A percentile compares a stretch with the other conserved stretches of the same genome.
Conservation (phyloP, 2,329 filamentous ascomycete species). For the Arthrobotrys conoides region DNA sequence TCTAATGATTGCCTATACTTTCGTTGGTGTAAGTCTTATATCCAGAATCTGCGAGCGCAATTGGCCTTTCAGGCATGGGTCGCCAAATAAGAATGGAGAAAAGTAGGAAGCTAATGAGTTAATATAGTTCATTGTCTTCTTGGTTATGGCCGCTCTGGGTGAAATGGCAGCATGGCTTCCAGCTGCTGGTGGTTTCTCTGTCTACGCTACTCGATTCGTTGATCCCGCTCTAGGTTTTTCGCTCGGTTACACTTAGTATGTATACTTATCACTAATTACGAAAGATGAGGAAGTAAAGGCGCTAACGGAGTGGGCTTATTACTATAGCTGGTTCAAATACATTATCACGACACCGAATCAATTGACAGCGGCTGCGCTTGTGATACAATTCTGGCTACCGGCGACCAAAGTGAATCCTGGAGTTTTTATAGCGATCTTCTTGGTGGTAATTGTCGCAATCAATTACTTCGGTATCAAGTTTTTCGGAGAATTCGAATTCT, state of each 20-base stretch:
- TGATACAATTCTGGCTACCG: constrained; percentile 82
- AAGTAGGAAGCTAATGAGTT: constrained; percentile 12
- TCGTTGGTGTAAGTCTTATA: constrained; percentile 66
- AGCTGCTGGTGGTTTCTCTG: constrained; percentile 81
- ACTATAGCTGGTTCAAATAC: constrained; percentile 77
- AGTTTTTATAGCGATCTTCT: constrained; percentile 82
- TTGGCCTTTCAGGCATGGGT: not conserved
- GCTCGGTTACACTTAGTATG: constrained; percentile 71
- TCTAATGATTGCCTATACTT: constrained; percentile 67
- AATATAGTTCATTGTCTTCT: constrained; percentile 56
- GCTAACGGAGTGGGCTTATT: constrained; percentile 14
- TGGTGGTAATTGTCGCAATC: constrained; percentile 75
- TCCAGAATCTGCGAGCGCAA: not conserved
- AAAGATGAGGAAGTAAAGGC: not conserved
- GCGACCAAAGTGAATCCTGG: constrained; percentile 79
- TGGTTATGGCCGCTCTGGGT: constrained; percentile 63
- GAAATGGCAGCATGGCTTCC: constrained; percentile 85
- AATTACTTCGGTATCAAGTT: constrained; percentile 79
- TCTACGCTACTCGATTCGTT: constrained; percentile 82
- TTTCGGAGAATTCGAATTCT: constrained; percentile 78
- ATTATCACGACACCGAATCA: constrained; percentile 90
- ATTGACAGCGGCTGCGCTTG: constrained; percentile 82
- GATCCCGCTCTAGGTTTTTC: constrained; percentile 81
- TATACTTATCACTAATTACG: not conserved
- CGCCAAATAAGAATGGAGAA: not conserved